Evolutionary conservation across 1,284 basidiomycete genomes (phyloP), one percentile per base, ranked within the genome.

Genomic region (Sanghuangporus sanghuang): DNA sequence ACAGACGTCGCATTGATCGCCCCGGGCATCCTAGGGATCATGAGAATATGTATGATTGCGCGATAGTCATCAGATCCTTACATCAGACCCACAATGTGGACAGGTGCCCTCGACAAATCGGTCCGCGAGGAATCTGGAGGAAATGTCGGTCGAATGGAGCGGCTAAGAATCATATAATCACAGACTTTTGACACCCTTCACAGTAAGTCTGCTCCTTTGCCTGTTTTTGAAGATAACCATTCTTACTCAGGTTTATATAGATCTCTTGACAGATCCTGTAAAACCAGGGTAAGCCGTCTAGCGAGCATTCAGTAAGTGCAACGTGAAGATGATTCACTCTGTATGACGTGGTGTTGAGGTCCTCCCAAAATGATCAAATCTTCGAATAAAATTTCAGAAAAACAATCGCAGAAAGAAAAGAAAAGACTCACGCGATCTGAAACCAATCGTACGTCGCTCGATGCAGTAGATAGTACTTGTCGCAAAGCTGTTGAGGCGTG

Each of bases 1-100:
- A 73, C 97, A 99, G 65, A 88, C 84, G 76, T 99, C 97, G 76
- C 97, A 99, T 81, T 99, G 97, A 75, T 99, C 97, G 9, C 97
- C 97, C 54, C 97, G 91, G 44, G 96, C 97, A 69, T 98, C 96
- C 90, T 94, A 11, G n/a, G 32, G 16, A 50, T 12, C 18, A 56
- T 39, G 18, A 38, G 16, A 58, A 44, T 35, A 38, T 36, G 38
- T 32, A 38, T 38, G 11, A 6, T 32, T 18, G 48, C 60, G 18
- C 40, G 2, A 14, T 1, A 7, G 5, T 12, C 12, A 6, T 35
- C 49, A 5, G 1, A 16, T 18, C 69, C 77, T 67, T 66, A 91
- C 92, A 66, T 94, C 89, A 67, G 89, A 93, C 61, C 83, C 83
- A 73, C 96, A 98, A 75, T 96, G 83, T 1, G 96, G 95, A 74